These are phyloP conservation scores for Acanthamoeba healyi DNA, from an alignment of 208 protist genomes.

Conservation along the genomic window DNA sequence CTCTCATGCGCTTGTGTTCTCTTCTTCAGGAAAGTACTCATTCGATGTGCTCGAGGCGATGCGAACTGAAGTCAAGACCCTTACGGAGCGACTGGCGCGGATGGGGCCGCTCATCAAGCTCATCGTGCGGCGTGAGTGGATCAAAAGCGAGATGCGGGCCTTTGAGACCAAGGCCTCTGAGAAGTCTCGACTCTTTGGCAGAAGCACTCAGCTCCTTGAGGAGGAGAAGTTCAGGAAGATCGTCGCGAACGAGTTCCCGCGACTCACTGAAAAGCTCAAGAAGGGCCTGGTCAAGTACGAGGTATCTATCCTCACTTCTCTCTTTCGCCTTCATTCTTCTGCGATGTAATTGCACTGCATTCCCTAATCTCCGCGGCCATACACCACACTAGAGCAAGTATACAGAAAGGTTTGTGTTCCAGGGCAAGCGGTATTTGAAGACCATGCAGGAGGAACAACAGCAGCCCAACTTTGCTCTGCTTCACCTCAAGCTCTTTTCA, in stretches of 20 bases:
- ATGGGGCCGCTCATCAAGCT: conserved; percentile 75
- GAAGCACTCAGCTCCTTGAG: not conserved
- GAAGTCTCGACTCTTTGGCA: conserved; percentile 68
- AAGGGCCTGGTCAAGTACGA: conserved; percentile 73
- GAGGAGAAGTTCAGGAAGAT: conserved; percentile 29
- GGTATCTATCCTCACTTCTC: not conserved
- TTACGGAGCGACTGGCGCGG: conserved; percentile 54
- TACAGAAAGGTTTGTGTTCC: conserved; percentile 73
- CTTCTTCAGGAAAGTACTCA: conserved; percentile 32
- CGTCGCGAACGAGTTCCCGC: not conserved
- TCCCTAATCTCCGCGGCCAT: no score
- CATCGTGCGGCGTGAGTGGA: conserved; percentile 77
- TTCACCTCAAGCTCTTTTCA: conserved; percentile 72
- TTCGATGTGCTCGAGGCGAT: conserved; percentile 72
- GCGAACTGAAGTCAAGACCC: not conserved
- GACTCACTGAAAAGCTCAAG: conserved; percentile 27
- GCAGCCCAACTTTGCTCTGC: conserved; percentile 76
- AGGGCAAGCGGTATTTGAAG: conserved; percentile 72
- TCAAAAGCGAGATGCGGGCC: conserved; percentile 74
- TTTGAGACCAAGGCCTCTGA: conserved; percentile 74
- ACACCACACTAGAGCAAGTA: conserved; percentile 19
- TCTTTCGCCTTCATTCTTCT: not conserved
- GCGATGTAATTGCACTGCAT: no score
- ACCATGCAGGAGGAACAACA: conserved; percentile 75
- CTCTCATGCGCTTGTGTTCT: not conserved